These are phyloP conservation scores for Globisporangium solare DNA, from an alignment of 352 stramenopile species.

Conservation along the genomic window DNA sequence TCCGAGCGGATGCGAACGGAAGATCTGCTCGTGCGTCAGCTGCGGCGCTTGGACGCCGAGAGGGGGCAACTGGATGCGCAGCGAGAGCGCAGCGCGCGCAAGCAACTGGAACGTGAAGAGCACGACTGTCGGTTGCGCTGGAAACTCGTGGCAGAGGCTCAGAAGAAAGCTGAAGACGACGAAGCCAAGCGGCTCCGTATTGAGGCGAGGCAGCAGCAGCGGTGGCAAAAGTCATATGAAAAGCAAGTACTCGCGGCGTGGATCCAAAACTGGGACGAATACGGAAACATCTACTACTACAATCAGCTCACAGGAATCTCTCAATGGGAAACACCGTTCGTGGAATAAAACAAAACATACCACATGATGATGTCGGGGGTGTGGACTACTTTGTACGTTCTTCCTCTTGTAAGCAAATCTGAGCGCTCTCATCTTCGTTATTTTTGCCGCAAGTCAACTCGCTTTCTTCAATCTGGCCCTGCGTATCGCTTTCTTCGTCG, in stretches of 20 bases:
- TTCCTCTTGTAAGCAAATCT: background rate
- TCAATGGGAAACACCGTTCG: constrained; percentile 45
- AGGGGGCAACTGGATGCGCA: constrained; percentile 23
- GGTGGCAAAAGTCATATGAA: constrained; percentile 30
- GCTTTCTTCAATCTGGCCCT: background rate
- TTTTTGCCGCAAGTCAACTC: background rate
- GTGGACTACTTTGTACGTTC: background rate
- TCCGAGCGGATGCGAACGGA: constrained; percentile 34
- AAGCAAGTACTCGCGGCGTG: constrained; percentile 29
- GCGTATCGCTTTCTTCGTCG: background rate
- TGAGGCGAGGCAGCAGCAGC: constrained; percentile 26
- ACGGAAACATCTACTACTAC: constrained; percentile 60
- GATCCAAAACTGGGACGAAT: constrained; percentile 40
- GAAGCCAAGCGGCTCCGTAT: constrained; percentile 29
- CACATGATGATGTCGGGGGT: background rate
- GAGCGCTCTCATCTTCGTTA: background rate
- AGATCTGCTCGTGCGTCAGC: constrained; percentile 42
- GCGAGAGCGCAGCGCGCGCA: constrained; percentile 32
- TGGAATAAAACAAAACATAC: constrained; percentile 1
- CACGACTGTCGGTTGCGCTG: constrained; percentile 27
- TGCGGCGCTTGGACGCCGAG: constrained; percentile 32
- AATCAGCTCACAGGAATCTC: constrained; percentile 45
- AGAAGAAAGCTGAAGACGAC: constrained; percentile 19
- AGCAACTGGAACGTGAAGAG: constrained; percentile 46
- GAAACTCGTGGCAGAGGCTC: constrained; percentile 23